Conservation (phyloP, 2,329 filamentous ascomycete species). For the Emydomyces testavorans region DNA sequence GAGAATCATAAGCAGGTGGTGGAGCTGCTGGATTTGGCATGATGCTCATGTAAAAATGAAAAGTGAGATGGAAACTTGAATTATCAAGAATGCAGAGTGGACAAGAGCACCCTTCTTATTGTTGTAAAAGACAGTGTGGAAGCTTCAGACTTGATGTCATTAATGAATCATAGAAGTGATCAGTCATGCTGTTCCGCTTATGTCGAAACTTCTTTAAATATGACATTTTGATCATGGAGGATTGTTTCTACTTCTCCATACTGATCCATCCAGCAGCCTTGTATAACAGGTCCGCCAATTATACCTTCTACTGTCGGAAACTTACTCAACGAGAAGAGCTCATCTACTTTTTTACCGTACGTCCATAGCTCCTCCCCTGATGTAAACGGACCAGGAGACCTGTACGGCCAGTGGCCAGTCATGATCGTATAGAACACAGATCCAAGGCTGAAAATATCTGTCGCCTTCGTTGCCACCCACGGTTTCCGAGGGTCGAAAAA, state of each 20-base stretch:
- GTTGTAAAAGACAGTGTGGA: no score
- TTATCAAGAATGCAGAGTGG: no score
- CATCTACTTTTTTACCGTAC: slow-evolving; percentile 11
- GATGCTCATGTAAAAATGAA: no score
- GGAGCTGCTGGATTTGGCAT: no score
- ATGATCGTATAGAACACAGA: slow-evolving; percentile 15
- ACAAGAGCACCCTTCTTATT: no score
- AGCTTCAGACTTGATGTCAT: no score
- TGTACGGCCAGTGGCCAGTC: slow-evolving; percentile 14
- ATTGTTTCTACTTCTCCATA: slow-evolving; percentile 12
- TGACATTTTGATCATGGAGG: no score
- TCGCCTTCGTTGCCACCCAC: slow-evolving; percentile 13
- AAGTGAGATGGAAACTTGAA: no score
- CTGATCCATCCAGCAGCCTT: slow-evolving; percentile 11
- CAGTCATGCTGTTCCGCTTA: no score
- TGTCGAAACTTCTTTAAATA: not conserved
- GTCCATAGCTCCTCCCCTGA: slow-evolving; percentile 8
- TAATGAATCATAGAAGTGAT: no score
- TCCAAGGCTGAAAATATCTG: slow-evolving; percentile 16
- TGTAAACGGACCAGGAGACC: slow-evolving; percentile 7
- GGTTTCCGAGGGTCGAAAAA: slow-evolving; percentile 18
- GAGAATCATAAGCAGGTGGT: no score
- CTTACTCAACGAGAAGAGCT: slow-evolving; percentile 9
- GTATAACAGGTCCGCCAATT: slow-evolving; percentile 8
- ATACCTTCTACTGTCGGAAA: slow-evolving; percentile 7